Evolutionary conservation across 2,329 filamentous ascomycete genomes (phyloP), one percentile per base, ranked within the genome.

Genomic region (Westerdykella sp.): DNA sequence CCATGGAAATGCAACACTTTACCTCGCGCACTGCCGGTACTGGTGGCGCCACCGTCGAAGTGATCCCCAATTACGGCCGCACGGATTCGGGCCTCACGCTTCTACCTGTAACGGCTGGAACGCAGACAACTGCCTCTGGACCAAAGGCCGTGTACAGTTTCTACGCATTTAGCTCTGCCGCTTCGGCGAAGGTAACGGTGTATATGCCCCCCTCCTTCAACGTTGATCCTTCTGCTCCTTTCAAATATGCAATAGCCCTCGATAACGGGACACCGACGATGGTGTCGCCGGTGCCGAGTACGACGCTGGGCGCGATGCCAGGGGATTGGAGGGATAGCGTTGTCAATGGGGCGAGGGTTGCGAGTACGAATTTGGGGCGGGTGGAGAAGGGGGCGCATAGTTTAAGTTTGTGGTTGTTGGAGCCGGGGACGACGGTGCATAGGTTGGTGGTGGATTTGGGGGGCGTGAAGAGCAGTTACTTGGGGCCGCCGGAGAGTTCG

Each of bases 211-310:
- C 64, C 1, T 61, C 69, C 0, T 67, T 78, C n/a, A 76, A 78
- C 47, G 68, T 70, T 0, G 66, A 76, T 39, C 73, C 74, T 0
- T 48, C 53, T 1, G 57, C 66, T 1, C 69, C 65, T 7, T 69
- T 79, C 57, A 63, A 63, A 30, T 76, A 72, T 44, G 73, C 74
- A 3, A 51, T 78, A 6, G 63, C 66, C 4, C 50, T 77, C 11
- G 69, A 75, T 32, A 60, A 62, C 9, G 53, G 16, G 9, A 46
- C 46, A 4, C 48, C 53, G 13, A 53, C 45, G 12, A 50, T 43
- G n/a, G 39, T 51, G 15, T 47, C 46, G 5, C 49, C 54, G 9
- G 59, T 69, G 7, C 62, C 63, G 15, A 53, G 59, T 21, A 52
- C 55, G 7, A 56, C 57, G 25, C 15, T 68, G 62, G 37, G 65